A percentile compares a stretch with the other conserved stretches of the same genome.
These are phyloP conservation scores for Metarhizium anisopliae DNA, from an alignment of 2,329 filamentous ascomycete species.

Conservation along the genomic window DNA sequence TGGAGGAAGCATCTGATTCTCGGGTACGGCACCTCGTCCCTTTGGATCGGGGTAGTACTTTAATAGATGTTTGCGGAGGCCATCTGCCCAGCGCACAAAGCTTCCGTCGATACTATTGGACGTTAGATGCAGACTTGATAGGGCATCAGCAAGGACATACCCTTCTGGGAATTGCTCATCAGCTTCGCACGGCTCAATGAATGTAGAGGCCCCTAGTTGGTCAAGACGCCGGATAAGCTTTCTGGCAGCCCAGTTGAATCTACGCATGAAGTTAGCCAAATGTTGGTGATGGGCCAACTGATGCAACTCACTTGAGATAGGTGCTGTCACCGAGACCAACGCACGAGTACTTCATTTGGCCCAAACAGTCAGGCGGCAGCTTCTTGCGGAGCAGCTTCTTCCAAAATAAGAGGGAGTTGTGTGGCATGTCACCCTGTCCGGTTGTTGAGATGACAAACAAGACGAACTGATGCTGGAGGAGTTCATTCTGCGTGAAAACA, in stretches of 20 bases:
- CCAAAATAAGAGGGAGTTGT: constrained; percentile 79
- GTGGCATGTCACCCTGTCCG: constrained; percentile 86
- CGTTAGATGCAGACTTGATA: neutral
- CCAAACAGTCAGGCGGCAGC: constrained; percentile 61
- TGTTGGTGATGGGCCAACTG: constrained; percentile 1
- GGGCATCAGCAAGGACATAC: constrained; percentile 35
- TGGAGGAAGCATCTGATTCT: constrained; percentile 65
- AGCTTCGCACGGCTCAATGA: constrained; percentile 73
- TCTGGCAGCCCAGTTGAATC: constrained; percentile 86
- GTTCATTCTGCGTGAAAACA: constrained; percentile 31
- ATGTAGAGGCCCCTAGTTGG: constrained; percentile 71
- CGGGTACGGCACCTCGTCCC: constrained; percentile 61
- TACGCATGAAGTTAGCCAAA: constrained; percentile 22
- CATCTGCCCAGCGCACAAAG: constrained; percentile 68
- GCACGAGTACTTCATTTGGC: constrained; percentile 63
- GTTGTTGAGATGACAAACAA: constrained; percentile 86
- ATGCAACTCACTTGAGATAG: constrained; percentile 64
- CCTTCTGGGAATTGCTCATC: constrained; percentile 93
- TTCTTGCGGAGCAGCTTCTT: constrained; percentile 71
- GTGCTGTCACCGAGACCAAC: constrained; percentile 94
- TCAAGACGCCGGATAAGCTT: constrained; percentile 78
- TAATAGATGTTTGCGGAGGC: constrained; percentile 58
- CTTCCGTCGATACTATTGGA: constrained; percentile 63
- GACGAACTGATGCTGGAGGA: constrained; percentile 47
- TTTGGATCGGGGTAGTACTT: constrained; percentile 59